Percentiles rank a stretch among this genome's conserved stretches.
Evolutionary conservation across 2,329 filamentous ascomycete species (phyloP).

Genomic region (Fusarium buxicola): DNA sequence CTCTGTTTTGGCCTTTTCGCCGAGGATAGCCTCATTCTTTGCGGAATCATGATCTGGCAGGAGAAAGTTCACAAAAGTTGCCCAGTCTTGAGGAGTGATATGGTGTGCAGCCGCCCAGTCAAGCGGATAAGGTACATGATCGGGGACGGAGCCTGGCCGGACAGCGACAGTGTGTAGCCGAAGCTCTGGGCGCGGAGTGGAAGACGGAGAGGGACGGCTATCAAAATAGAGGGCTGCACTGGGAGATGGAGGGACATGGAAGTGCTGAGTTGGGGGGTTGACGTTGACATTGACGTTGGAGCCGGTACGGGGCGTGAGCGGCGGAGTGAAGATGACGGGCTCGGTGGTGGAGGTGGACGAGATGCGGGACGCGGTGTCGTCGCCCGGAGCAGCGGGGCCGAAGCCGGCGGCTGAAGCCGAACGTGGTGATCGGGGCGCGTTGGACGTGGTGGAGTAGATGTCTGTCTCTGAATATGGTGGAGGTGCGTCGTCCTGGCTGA

Average conservation of each 20-base stretch:
- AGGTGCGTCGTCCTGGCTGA: conserved; percentile 54
- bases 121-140: conserved; percentile 58
- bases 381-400: conserved; percentile 46
- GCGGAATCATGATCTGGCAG: conserved; percentile 60
- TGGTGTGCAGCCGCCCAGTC: conserved; percentile 56
- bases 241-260: conserved; percentile 34
- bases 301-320: conserved; percentile 58
- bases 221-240: conserved; percentile 58
- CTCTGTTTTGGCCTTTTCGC: conserved; percentile 62
- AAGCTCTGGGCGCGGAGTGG: conserved; percentile 39
- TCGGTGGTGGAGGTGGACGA: conserved; percentile 57
- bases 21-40: conserved; percentile 60
- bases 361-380: conserved; percentile 52
- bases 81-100: conserved; percentile 66
- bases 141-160: conserved; percentile 50
- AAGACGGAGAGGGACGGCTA: conserved; percentile 52
- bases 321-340: conserved; percentile 64
- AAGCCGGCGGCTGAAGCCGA: conserved; percentile 39
- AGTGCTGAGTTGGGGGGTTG: conserved; percentile 30
- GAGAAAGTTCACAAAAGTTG: conserved; percentile 68
- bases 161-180: conserved; percentile 53
- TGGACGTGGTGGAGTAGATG: conserved; percentile 60
- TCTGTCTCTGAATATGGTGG: conserved; percentile 70
- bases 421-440: conserved; percentile 40
- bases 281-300: conserved; percentile 23